A percentile compares a stretch with the other conserved stretches of the same genome.
Conservation (phyloP, 352 stramenopile genomes). For the Albugo candida region DNA sequence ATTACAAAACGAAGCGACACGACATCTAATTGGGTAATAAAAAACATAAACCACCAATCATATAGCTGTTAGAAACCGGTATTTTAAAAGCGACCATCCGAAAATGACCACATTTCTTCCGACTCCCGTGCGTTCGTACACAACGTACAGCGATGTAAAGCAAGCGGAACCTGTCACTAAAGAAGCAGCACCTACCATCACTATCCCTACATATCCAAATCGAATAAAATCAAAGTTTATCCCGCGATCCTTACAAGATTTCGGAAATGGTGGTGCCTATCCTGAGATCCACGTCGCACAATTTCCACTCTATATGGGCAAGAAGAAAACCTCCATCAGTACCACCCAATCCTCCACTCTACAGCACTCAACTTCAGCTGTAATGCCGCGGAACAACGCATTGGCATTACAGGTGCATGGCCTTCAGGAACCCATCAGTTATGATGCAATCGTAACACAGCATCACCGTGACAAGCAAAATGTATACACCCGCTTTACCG, state of each 20-base stretch:
- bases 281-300: conserved; percentile 97
- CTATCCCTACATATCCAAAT: conserved; percentile 30
- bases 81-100: too few species aligned
- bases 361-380: neutral
- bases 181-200: neutral
- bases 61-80: neutral
- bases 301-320: conserved; percentile 92
- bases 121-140: conserved; percentile 48
- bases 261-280: conserved; percentile 94
- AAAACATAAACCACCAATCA: neutral
- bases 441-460: conserved; percentile 95
- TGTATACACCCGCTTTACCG: conserved; percentile 87
- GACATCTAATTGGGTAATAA: neutral
- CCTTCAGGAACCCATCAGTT: conserved; percentile 70
- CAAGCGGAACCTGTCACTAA: neutral
- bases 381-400: conserved; percentile 11
- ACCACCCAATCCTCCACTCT: conserved; percentile 3
- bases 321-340: conserved; percentile 13
- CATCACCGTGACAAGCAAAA: conserved; percentile 87
- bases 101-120: conserved; percentile 58
- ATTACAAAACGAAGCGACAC: too few species aligned
- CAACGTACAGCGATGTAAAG: conserved; percentile 30
- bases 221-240: conserved; percentile 38
- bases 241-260: conserved; percentile 67
- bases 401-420: conserved; percentile 89